Base-by-base conservation (phyloP, 192 early-diverging fungal genomes). In the Backusella liffmaniae region DNA sequence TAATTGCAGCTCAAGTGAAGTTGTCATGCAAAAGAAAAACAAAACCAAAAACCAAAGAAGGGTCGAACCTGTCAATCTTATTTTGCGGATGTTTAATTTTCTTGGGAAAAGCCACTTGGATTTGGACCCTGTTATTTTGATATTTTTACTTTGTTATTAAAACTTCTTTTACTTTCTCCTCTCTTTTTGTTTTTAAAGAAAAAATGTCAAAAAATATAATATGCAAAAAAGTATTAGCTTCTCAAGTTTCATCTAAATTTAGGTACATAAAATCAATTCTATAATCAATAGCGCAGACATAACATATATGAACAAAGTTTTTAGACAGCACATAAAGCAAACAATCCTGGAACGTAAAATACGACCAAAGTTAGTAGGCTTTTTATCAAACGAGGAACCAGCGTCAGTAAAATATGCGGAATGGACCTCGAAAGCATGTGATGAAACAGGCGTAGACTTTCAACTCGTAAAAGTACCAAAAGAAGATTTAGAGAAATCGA, bases 371-470 rank as follows among this genome's bases (percentile, higher is more conserved):
- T 85, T 99, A 36, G 96, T 98, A 7, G 96, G 94, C 2, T 98
- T 99, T 82, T 89, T 99, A 6, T 95, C 97, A 70, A 99, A 99
- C 80, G 90, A 94, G 9, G 98, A 99, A 65, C 94, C 94, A 39
- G 93, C 96, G 29, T 92, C 93, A 9, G 83, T 80, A 37, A 98
- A 94, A 81, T 99, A 98, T 84, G 95, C 98, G 34, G 91, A 97
- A 73, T 97, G 95, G 92, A 98, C 97, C 15, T 93, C 88, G 73
- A 98, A 95, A 81, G 92, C 96, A 29, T 96, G 97, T 73, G 88
- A 85, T 29, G 96, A 96, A 66, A 91, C 91, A 7, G 98, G 98
- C 16, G 87, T 98, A 5, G 87, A 85, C 44, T 99, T 98, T 86
- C 94, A 98, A 81, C 90, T 98, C 30, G 88, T 95, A 23, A 88